Evolutionary conservation across 371 early-diverging fungal genomes (phyloP).

Genomic region (Mucor racemosus): DNA sequence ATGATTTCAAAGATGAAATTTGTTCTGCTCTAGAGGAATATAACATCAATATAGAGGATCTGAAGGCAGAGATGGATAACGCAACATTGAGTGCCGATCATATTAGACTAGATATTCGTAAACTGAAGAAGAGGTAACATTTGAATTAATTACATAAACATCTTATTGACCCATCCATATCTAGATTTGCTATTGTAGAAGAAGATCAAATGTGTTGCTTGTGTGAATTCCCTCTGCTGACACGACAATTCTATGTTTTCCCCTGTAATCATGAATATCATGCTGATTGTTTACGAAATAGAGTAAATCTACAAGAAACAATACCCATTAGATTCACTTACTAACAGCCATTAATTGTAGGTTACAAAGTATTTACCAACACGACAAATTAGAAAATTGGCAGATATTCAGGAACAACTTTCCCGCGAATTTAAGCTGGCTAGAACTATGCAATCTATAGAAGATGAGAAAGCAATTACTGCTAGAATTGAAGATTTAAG

Average conservation of each 20-base stretch:
- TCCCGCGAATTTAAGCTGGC: conserved; percentile 42
- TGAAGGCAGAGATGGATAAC: conserved; percentile 90
- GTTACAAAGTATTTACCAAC: conserved; percentile 33
- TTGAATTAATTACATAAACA: no score
- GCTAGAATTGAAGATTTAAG: conserved; percentile 35
- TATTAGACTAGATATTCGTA: conserved; percentile 78
- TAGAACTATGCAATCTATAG: conserved; percentile 18
- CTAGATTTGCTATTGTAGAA: conserved; percentile 28
- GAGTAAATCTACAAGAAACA: conserved; percentile 16
- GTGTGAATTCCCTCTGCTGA: conserved; percentile 50
- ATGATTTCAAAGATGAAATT: conserved; percentile 93
- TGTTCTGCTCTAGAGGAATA: conserved; percentile 86
- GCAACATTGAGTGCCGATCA: conserved; percentile 84
- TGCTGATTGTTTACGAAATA: conserved; percentile 82
- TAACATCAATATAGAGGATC: conserved; percentile 77
- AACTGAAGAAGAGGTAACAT: conserved; percentile 67
- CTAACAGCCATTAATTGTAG: no score
- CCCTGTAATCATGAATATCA: conserved; percentile 55
- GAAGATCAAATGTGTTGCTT: conserved; percentile 25
- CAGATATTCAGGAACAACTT: conserved; percentile 67
- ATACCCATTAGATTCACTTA: no score
- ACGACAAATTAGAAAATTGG: conserved; percentile 44
- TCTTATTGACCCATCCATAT: no score
- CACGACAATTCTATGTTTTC: conserved; percentile 31
- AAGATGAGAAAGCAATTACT: conserved; percentile 26